These are phyloP conservation scores for Mucuna pruriens DNA, from an alignment of 306 rosid genomes.

Conservation along the genomic window DNA sequence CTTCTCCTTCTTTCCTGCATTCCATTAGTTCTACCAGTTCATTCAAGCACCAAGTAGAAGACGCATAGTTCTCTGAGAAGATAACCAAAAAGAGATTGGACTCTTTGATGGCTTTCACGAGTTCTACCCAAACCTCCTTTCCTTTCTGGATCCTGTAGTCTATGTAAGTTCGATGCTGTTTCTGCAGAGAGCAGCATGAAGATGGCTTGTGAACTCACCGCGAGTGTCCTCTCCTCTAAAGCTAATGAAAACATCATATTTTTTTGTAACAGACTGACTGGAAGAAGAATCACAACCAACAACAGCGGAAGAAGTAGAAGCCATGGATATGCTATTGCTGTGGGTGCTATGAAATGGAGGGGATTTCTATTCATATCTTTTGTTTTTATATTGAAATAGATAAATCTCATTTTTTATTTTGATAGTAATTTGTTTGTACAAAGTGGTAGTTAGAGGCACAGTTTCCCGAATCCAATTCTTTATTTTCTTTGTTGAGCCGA, in stretches of 20 bases:
- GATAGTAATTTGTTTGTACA: neutral
- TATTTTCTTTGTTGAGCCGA: too few relatives aligned
- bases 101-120: neutral
- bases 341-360: too few relatives aligned
- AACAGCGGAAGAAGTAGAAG: neutral
- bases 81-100: neutral
- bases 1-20: neutral
- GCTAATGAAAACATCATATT: constrained; percentile 26
- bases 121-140: neutral
- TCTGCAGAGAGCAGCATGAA: neutral
- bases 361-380: too few relatives aligned
- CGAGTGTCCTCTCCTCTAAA: constrained; percentile 24
- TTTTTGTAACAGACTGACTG: neutral
- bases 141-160: neutral
- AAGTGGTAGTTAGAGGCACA: neutral
- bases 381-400: too few relatives aligned
- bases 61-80: constrained; percentile 16
- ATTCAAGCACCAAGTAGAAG: constrained; percentile 31
- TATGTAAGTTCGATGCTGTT: neutral
- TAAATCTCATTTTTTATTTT: too few relatives aligned
- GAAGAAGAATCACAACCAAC: neutral
- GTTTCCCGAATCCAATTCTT: too few relatives aligned
- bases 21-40: constrained; percentile 26
- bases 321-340: neutral
- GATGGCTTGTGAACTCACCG: neutral